These are phyloP conservation scores for Suillus plorans DNA, from an alignment of 768 basidiomycete species.

Conservation along the genomic window DNA sequence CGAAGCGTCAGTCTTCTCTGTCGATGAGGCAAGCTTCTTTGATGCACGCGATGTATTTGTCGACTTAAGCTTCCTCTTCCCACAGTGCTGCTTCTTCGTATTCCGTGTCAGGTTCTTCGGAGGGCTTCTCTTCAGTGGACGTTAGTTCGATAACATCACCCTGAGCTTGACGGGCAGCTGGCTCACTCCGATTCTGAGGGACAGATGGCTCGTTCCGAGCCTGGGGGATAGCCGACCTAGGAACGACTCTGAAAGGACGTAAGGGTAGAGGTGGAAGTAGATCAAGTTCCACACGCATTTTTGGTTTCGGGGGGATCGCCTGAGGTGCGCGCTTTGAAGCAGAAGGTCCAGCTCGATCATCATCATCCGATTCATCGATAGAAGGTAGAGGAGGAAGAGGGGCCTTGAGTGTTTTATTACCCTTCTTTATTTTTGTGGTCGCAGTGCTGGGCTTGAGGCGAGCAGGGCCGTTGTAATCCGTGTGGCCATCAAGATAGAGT, in stretches of 20 bases:
- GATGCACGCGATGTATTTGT: background rate
- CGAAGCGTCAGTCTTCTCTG: background rate
- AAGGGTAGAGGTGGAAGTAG: too few species aligned
- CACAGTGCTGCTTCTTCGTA: background rate
- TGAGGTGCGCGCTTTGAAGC: background rate
- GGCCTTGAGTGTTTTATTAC: background rate
- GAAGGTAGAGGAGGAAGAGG: background rate
- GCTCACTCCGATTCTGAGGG: too few species aligned
- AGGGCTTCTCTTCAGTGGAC: background rate
- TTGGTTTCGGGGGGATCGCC: background rate
- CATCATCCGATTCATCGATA: background rate
- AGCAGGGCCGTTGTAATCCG: background rate
- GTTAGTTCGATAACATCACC: background rate
- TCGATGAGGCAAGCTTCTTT: background rate
- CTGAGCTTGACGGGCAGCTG: background rate
- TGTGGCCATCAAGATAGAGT: background rate
- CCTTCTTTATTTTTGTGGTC: background rate
- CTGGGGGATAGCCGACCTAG: too few species aligned
- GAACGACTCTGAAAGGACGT: background rate
- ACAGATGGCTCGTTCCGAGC: too few species aligned
- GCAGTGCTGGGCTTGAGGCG: background rate
- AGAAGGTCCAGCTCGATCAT: background rate
- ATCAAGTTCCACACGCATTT: too few species aligned
- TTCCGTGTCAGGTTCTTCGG: background rate
- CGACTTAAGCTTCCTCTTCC: background rate